A percentile compares a stretch with the other conserved stretches of the same genome.
Conservation (phyloP, 208 protist species). For the Porcisia deanei region DNA sequence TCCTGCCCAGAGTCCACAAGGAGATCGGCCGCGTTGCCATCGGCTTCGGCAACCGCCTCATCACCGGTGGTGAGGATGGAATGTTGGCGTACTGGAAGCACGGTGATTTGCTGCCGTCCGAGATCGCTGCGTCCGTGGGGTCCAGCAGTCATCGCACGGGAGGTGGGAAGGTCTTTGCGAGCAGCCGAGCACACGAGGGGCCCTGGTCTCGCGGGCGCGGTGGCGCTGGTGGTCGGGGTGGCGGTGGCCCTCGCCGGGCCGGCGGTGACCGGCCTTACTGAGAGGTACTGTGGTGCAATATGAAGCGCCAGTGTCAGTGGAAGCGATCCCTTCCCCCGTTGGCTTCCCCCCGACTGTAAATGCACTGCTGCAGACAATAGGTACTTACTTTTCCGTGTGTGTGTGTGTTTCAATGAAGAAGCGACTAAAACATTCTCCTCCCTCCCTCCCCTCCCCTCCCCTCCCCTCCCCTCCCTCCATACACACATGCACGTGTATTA, state of each 20-base stretch:
- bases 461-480: background rate
- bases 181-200: background rate
- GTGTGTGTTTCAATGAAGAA: background rate
- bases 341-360: background rate
- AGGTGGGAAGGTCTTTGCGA: slow-evolving; percentile 22
- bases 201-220: background rate
- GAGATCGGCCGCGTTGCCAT: slow-evolving; percentile 73
- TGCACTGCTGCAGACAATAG: background rate
- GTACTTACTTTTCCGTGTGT: background rate
- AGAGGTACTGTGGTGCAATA: background rate
- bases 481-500: background rate
- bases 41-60: slow-evolving; percentile 62
- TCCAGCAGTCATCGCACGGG: slow-evolving; percentile 29
- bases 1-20: slow-evolving; percentile 48
- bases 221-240: slow-evolving; percentile 14
- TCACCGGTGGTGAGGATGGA: slow-evolving; percentile 85
- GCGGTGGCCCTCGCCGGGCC: slow-evolving; percentile 20
- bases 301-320: background rate
- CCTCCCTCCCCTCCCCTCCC: background rate
- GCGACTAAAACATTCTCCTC: background rate
- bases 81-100: slow-evolving; percentile 72
- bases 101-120: slow-evolving; percentile 26
- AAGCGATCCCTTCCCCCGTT: background rate
- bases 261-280: slow-evolving; percentile 33
- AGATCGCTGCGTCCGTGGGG: slow-evolving; percentile 25